These are phyloP conservation scores for Hypoxylon sp. DNA, from an alignment of 2,329 filamentous ascomycete species.

Conservation along the genomic window DNA sequence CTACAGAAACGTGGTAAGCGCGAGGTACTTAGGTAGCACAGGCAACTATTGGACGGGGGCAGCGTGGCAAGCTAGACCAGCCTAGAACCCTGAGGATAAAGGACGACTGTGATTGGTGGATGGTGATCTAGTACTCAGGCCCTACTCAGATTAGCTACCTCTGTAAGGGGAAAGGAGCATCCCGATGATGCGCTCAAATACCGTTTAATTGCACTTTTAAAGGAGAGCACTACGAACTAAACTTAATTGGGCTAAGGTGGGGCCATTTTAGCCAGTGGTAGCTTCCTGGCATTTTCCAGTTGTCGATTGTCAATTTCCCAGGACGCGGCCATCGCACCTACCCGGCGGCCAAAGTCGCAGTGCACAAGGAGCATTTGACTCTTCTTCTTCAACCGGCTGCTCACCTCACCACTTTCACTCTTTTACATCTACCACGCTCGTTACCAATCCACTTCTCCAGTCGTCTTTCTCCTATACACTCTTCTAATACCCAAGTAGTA, in stretches of 20 bases:
- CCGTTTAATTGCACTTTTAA: constrained; percentile 30
- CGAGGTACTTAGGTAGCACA: constrained; percentile 5
- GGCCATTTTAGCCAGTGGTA: constrained; percentile 31
- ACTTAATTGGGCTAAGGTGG: constrained; percentile 20
- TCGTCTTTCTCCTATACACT: constrained; percentile 27
- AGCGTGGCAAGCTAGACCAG: constrained; percentile 19
- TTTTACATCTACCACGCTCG: constrained; percentile 32
- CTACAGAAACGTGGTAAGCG: constrained; percentile 13
- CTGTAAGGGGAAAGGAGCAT: constrained; percentile 19
- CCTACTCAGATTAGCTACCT: constrained; percentile 24
- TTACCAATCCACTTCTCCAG: constrained; percentile 32
- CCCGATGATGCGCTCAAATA: constrained; percentile 1
- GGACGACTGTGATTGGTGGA: constrained; percentile 31
- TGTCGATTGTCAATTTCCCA: constrained; percentile 40
- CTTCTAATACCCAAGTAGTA: constrained; percentile 39
- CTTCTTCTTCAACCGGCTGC: constrained; percentile 22
- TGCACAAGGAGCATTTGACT: constrained; percentile 12
- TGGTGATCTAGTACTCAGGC: constrained; percentile 28
- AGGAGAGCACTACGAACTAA: constrained; percentile 10
- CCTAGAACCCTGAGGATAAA: constrained; percentile 16
- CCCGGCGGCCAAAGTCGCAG: constrained; percentile 22
- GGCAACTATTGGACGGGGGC: constrained; percentile 7
- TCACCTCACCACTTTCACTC: constrained; percentile 30
- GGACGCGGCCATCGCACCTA: constrained; percentile 30
- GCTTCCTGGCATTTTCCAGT: constrained; percentile 28